phyloP scores from a whole-genome alignment of 78 protist genomes.

The Carpediemonas membranifera region DNA sequence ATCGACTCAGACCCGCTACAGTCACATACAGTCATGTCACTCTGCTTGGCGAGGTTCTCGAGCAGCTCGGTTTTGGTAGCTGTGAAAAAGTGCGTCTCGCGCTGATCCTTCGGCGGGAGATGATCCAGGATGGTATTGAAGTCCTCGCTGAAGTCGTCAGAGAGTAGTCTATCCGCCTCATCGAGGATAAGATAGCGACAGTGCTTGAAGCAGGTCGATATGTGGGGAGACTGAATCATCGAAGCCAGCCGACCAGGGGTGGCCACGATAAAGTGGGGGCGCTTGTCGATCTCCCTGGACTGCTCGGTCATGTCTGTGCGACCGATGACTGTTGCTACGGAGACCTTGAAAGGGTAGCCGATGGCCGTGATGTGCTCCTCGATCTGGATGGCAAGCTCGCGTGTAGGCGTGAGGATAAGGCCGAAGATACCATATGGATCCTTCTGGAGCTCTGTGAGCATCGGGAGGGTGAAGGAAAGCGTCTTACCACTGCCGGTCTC shows the following conservation, averaged over 20 bases:
- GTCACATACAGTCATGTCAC: too few relatives aligned
- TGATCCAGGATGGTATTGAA: conserved; percentile 44
- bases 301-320: conserved; percentile 43
- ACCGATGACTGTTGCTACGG: not conserved
- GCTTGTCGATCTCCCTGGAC: conserved; percentile 55
- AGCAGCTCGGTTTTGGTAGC: conserved; percentile 97
- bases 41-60: conserved; percentile 25
- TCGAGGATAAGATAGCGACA: conserved; percentile 77
- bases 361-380: not conserved
- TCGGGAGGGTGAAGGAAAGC: conserved; percentile 32
- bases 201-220: conserved; percentile 59
- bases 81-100: conserved; percentile 71
- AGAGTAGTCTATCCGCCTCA: conserved; percentile 90
- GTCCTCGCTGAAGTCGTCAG: conserved; percentile 83
- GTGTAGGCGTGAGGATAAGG: conserved; percentile 16
- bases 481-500: conserved; percentile 45
- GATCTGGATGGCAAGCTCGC: conserved; percentile 22
- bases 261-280: conserved; percentile 88
- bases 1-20: too few relatives aligned
- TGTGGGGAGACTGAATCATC: conserved; percentile 80
- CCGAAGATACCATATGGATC: conserved; percentile 2
- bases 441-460: not conserved
- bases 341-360: not conserved
- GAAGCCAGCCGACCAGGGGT: conserved; percentile 87
- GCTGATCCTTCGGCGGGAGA: conserved; percentile 47